Evolutionary conservation across 805 yeast genomes (phyloP).

Genomic region (Spathaspora gorwiae): DNA sequence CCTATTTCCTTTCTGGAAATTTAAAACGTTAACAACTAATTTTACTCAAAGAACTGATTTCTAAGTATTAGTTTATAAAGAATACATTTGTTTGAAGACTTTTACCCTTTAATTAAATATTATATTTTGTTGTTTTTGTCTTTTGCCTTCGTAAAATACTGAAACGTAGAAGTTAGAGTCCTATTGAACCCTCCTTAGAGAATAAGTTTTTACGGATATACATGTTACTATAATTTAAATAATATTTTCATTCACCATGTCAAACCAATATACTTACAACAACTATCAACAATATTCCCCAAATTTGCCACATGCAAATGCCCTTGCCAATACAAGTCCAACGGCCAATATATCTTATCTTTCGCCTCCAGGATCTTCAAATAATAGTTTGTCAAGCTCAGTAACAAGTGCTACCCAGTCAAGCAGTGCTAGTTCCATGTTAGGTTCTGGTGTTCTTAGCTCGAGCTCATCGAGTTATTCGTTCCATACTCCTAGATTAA

Average conservation of each 20-base stretch:
- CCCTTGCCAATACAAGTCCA: slow-evolving; percentile 5
- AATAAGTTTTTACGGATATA: too few species aligned
- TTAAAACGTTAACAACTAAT: too few species aligned
- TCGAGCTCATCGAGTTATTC: slow-evolving; percentile 21
- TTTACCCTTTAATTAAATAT: too few species aligned
- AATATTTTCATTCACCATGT: slow-evolving; percentile 14
- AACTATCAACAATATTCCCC: slow-evolving; percentile 33
- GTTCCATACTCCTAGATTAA: slow-evolving; percentile 46
- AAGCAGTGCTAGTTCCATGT: slow-evolving; percentile 4
- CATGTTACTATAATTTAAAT: too few species aligned
- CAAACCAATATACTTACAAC: slow-evolving; percentile 34
- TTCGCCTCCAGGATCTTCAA: slow-evolving; percentile 17
- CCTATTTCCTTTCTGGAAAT: too few species aligned
- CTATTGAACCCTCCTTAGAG: too few species aligned
- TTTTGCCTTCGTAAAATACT: too few species aligned
- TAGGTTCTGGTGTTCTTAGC: not conserved
- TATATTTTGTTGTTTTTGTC: too few species aligned
- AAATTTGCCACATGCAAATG: slow-evolving; percentile 16
- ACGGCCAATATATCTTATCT: slow-evolving; percentile 18
- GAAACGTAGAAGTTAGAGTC: too few species aligned
- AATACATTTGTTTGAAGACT: too few species aligned
- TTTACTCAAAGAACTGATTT: too few species aligned
- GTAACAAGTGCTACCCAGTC: slow-evolving; percentile 2
- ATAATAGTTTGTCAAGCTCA: slow-evolving; percentile 7
- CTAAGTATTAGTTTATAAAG: too few species aligned